Conservation (phyloP, 352 stramenopile genomes). For the Globisporangium emineosum region DNA sequence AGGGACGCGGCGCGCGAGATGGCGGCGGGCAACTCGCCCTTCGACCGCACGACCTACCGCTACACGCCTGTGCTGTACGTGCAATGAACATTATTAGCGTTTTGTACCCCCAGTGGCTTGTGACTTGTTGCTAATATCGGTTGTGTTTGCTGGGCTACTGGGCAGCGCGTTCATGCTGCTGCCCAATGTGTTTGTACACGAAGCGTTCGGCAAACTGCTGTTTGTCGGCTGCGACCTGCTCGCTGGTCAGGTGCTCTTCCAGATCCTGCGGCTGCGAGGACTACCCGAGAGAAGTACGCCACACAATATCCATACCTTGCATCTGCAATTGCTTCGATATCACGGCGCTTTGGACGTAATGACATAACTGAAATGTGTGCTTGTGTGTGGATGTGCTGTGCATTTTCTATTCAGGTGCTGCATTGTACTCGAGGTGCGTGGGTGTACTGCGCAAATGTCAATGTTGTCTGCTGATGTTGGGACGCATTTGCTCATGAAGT, state of each 20-base stretch:
- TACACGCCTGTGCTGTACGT: slow-evolving; percentile 96
- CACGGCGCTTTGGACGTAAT: not conserved
- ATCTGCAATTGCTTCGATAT: not conserved
- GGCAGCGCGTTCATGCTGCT: slow-evolving; percentile 66
- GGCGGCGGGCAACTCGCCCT: slow-evolving; percentile 86
- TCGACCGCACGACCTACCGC: slow-evolving; percentile 97
- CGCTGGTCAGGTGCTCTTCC: slow-evolving; percentile 88
- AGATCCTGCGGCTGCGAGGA: slow-evolving; percentile 70
- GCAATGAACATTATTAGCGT: no score
- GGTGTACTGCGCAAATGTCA: not conserved
- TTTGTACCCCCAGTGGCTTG: no score
- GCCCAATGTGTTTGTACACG: slow-evolving; percentile 70
- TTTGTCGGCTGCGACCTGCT: slow-evolving; percentile 96
- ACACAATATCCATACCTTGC: not conserved
- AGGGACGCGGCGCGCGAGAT: slow-evolving; percentile 94
- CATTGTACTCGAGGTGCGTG: slow-evolving; percentile 55
- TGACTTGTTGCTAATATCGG: not conserved
- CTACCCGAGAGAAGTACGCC: slow-evolving; percentile 47
- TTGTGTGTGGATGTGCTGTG: not conserved
- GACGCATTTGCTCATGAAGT: not conserved
- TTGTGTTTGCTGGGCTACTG: not conserved
- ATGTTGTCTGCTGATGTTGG: not conserved
- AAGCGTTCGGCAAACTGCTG: slow-evolving; percentile 92
- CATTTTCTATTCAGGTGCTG: slow-evolving; percentile 32
- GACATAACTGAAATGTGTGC: not conserved